Conservation (phyloP, 495 filamentous ascomycete species). For the Hypoxylon cercidicola region DNA sequence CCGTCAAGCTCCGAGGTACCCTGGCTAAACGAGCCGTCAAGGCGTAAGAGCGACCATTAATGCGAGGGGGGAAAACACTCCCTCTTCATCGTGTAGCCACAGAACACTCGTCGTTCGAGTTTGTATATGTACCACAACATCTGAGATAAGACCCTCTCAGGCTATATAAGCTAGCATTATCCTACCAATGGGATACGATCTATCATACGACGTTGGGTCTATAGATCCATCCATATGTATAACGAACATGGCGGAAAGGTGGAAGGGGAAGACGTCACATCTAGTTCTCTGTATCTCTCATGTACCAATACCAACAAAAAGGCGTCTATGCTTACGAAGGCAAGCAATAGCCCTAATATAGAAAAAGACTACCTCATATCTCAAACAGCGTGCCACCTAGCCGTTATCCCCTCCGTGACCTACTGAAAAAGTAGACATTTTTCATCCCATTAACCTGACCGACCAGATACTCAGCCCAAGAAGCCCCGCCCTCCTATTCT, state of each 20-base stretch:
- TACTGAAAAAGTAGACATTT: no score
- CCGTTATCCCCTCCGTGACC: no score
- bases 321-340: neutral
- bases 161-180: neutral
- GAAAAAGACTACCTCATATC: neutral
- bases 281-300: conserved; percentile 6
- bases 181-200: neutral
- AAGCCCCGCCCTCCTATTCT: neutral
- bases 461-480: no score
- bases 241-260: neutral
- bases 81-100: neutral
- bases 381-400: no score
- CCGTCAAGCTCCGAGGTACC: conserved; percentile 56
- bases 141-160: neutral
- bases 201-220: no score
- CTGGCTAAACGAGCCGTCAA: conserved; percentile 55
- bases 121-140: conserved; percentile 9
- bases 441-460: no score
- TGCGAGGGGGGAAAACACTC: neutral
- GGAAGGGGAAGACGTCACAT: neutral
- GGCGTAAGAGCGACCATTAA: conserved; percentile 35
- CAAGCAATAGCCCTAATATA: conserved; percentile 12
- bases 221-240: neutral
- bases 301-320: neutral
- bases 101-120: neutral